A percentile compares a stretch with the other conserved stretches of the same genome.
Conservation (phyloP, 2,329 filamentous ascomycete genomes). For the Monosporascus ibericus region DNA sequence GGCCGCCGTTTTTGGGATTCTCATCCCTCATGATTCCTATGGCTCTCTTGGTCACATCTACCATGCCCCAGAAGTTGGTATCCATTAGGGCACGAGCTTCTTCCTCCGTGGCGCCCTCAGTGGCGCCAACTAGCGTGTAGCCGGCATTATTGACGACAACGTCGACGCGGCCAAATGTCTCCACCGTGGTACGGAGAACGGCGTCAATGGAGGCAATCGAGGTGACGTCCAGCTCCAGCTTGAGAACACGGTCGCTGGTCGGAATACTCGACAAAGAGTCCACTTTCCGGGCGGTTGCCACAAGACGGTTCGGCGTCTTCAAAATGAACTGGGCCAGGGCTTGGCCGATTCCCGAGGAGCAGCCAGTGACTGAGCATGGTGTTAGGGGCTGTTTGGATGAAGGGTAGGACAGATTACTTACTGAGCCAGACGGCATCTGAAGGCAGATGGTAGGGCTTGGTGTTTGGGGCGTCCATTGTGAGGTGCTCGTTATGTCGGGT, state of each 20-base stretch:
- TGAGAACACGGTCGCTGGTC: slow-evolving; percentile 30
- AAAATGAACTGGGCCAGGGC: slow-evolving; percentile 17
- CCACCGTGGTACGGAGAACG: slow-evolving; percentile 27
- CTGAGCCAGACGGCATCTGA: slow-evolving; percentile 22
- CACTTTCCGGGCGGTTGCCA: slow-evolving; percentile 31
- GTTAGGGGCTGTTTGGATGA: background rate
- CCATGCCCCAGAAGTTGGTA: slow-evolving; percentile 38
- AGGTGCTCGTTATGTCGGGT: background rate
- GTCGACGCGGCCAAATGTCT: slow-evolving; percentile 29
- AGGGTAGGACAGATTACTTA: slow-evolving; percentile 6
- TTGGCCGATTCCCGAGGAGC: slow-evolving; percentile 23
- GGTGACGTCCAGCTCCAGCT: slow-evolving; percentile 42
- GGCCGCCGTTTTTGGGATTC: slow-evolving; percentile 21
- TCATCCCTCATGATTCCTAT: slow-evolving; percentile 32
- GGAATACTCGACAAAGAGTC: slow-evolving; percentile 35
- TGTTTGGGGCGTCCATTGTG: slow-evolving; percentile 12
- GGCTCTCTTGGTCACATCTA: slow-evolving; percentile 30
- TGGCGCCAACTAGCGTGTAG: slow-evolving; percentile 23
- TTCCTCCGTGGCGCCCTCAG: slow-evolving; percentile 25
- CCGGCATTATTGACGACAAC: slow-evolving; percentile 29
- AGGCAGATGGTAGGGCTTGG: slow-evolving; percentile 16
- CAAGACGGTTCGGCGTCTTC: slow-evolving; percentile 16
- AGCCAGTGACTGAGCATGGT: slow-evolving; percentile 18
- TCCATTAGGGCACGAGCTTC: slow-evolving; percentile 31
- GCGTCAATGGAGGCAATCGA: slow-evolving; percentile 28